These are phyloP conservation scores for Silene noctiflora DNA, from an alignment of 179 eudicot genomes.

Conservation along the genomic window DNA sequence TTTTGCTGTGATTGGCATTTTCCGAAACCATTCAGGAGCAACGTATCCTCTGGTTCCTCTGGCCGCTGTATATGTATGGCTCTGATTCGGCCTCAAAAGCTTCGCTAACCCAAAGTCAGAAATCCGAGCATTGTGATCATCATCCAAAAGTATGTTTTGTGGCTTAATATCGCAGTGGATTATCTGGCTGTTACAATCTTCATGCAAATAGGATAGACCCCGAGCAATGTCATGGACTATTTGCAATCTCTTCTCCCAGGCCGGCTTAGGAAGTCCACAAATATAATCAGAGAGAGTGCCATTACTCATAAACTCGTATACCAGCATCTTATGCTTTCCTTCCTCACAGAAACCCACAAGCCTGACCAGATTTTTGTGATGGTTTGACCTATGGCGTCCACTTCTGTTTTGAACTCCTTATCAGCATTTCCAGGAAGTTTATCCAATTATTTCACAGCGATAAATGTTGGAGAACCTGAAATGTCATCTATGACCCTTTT, in stretches of 20 bases:
- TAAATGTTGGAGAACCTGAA: conserved; percentile 10
- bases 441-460: conserved; percentile 27
- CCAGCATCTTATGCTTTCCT: conserved; percentile 22
- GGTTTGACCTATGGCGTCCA: conserved; percentile 28
- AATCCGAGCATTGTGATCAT: conserved; percentile 24
- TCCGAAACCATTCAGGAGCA: conserved; percentile 35
- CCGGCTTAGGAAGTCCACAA: conserved; percentile 18
- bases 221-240: conserved; percentile 24
- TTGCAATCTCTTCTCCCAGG: conserved; percentile 27
- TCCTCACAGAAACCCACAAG: conserved; percentile 28
- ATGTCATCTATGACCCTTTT: conserved; percentile 20
- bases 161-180: conserved; percentile 33
- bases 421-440: conserved; percentile 10
- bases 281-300: conserved; percentile 26
- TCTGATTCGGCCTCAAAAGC: conserved; percentile 26
- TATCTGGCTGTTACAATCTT: conserved; percentile 25
- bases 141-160: conserved; percentile 28
- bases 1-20: conserved; percentile 25
- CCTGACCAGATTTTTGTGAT: conserved; percentile 27
- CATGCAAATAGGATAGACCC: conserved; percentile 28
- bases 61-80: conserved; percentile 18
- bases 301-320: conserved; percentile 30
- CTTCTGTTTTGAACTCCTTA: conserved; percentile 24
- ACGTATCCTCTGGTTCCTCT: conserved; percentile 37
- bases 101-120: conserved; percentile 32